Percentiles rank a stretch among this genome's conserved stretches.
phyloP scores from a whole-genome alignment of 2,329 filamentous ascomycete species.

The Aquanectria penicillioides region DNA sequence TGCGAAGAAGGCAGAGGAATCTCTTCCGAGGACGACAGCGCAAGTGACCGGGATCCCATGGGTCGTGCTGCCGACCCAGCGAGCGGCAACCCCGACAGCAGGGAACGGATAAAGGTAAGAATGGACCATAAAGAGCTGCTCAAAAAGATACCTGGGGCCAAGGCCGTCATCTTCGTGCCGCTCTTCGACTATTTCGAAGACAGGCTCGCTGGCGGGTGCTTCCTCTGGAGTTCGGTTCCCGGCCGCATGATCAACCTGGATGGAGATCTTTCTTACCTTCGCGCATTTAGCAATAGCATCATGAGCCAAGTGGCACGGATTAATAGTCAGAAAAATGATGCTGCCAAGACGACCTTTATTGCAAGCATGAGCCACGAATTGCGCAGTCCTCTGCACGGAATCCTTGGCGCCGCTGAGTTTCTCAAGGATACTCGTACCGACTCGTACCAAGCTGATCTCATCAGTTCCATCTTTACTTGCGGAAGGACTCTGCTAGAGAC shows the following conservation, averaged over 20 bases:
- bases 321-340: slow-evolving; percentile 60
- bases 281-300: slow-evolving; percentile 38
- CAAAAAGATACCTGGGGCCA: slow-evolving; percentile 46
- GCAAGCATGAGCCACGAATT: slow-evolving; percentile 69
- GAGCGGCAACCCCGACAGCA: background rate
- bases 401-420: slow-evolving; percentile 62
- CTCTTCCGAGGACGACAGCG: slow-evolving; percentile 46
- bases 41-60: slow-evolving; percentile 37
- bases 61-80: background rate
- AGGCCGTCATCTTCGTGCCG: slow-evolving; percentile 48
- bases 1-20: slow-evolving; percentile 41
- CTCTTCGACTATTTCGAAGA: slow-evolving; percentile 49
- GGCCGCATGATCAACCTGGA: slow-evolving; percentile 48
- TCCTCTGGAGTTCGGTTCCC: slow-evolving; percentile 12
- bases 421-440: slow-evolving; percentile 54
- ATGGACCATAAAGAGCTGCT: slow-evolving; percentile 48
- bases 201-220: slow-evolving; percentile 45
- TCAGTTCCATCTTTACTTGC: slow-evolving; percentile 57
- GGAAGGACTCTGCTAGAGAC: slow-evolving; percentile 61
- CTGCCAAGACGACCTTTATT: slow-evolving; percentile 67
- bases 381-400: slow-evolving; percentile 65
- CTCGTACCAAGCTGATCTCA: slow-evolving; percentile 53
- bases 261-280: slow-evolving; percentile 50
- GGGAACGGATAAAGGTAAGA: slow-evolving; percentile 25
- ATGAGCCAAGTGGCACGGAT: slow-evolving; percentile 66